phyloP scores from a whole-genome alignment of 306 rosid species.

The Sicyos edulis region DNA sequence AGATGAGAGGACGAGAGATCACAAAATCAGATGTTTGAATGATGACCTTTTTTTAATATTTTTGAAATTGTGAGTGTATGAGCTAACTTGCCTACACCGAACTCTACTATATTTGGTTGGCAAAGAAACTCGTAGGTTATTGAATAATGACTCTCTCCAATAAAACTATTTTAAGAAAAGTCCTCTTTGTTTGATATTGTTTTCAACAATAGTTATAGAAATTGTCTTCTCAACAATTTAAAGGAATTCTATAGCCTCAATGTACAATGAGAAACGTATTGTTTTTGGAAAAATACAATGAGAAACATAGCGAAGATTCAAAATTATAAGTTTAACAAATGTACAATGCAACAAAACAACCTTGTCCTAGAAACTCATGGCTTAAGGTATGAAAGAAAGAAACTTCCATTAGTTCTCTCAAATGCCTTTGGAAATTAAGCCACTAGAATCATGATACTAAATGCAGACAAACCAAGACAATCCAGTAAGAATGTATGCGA shows the following conservation, averaged over 20 bases:
- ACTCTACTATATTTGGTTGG: no score
- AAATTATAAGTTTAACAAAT: neutral
- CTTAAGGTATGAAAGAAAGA: neutral
- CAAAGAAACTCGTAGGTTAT: neutral
- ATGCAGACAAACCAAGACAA: neutral
- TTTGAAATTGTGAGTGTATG: no score
- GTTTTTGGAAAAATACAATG: no score
- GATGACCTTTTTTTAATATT: neutral
- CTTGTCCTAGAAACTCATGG: neutral
- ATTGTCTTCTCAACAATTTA: neutral
- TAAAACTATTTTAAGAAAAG: neutral
- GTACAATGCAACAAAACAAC: neutral
- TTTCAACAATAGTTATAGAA: neutral
- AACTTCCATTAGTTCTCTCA: neutral
- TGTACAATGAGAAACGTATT: neutral
- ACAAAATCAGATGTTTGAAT: neutral
- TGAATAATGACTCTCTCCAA: neutral
- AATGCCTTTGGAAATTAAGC: neutral
- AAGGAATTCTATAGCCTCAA: neutral
- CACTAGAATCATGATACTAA: neutral
- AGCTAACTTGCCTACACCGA: no score
- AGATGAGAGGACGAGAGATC: neutral
- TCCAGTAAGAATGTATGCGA: neutral
- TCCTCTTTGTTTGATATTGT: neutral
- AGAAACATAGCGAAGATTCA: neutral